Evolutionary conservation across 495 filamentous ascomycete genomes (phyloP), one percentile per base, ranked within the genome.

Genomic region (Bryoglossum gracile): DNA sequence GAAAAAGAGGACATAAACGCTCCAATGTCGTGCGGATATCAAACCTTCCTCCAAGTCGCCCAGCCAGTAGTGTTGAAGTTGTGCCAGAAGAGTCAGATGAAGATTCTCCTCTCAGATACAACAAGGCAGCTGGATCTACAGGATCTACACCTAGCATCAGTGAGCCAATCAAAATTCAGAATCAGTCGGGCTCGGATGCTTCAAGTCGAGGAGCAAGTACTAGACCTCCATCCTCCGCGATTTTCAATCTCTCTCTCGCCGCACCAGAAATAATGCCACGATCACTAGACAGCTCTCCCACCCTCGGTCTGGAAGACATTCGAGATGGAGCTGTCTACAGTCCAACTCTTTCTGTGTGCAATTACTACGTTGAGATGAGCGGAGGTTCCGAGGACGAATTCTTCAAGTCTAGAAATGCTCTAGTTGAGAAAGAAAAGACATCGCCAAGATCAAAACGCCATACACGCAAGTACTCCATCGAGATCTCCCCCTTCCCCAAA

Each of bases 1-100:
- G 34, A 18, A 17, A 21, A 8, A 55, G 43, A 22, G 54, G 48
- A 0, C 54, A 56, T 33, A 51, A 44, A 18, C 43, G 54, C 22
- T 50, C 48, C 1, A 43, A 48, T 33, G 42, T 52, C 0, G 33
- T 44, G n/a, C 54, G 48, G 24, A 48, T 52, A 18, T 56, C 54
- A 1, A 24, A 25, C 17, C 21, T 48, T 3, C 24, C 38, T 30
- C n/a, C n/a, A n/a, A n/a, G n/a, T n/a, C 35, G 48, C 9, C 53
- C 53, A 25, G 8, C 23, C 8, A 50, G 53, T 23, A n/a, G 19
- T 23, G 43, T 51, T 16, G 48, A 38, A 1, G 22, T 44, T 23
- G 48, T 48, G 4, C 28, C 33, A 4, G 48, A 52, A 23, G 48
- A 51, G 21, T 10, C 24, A 17, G 53, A 56, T 17, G 35, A 51